Evolutionary conservation across 2,329 filamentous ascomycete species (phyloP), one percentile per base, ranked within the genome.

Genomic region (Graphilbum sp.): DNA sequence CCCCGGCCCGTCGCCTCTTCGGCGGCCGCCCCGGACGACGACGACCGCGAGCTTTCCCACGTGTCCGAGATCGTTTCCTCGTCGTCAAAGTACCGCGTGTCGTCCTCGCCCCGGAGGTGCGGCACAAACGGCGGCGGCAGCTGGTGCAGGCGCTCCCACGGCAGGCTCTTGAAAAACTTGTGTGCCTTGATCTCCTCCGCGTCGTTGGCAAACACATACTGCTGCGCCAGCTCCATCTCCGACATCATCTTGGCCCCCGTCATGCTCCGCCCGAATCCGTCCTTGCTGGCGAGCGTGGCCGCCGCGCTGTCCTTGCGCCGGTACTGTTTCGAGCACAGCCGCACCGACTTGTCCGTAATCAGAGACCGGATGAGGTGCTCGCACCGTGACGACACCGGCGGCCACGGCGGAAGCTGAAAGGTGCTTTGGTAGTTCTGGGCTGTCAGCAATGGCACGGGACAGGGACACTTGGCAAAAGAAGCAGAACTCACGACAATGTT

Each of bases 31-130:
- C 4, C 7, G 7, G 8, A 5, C 10, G 27, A n/a, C 11, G 15
- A 29, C 11, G 27, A 29, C 11, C 13, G 11, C 13, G 41, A 41
- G 17, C 36, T 42, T 13, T 43, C 41, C 15, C 37, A 48, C 30
- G 50, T 50, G 48, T 80, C 75, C 25, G 70, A 74, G 37, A 88
- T 73, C 21, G 78, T 66, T 29, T 82, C 75, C 31, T 82, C 75
- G 36, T 86, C 79, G 41, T 94, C 83, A 51, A 96, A 96, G 53
- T 94, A 96, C 49, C 80, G 83, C 1, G 86, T 90, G 52, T 87
- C 81, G 37, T 81, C 77, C 45, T 67, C 62, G 23, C 64, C 62
- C 30, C 64, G 64, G 19, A 95, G 75, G 10, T 74, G 67, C 0
- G 88, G 88, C 1, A 92, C 63, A 49, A 92, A 88, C 0, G 87